Base-by-base conservation (phyloP, 768 basidiomycete species). In the Cystobasidium tubakii region DNA sequence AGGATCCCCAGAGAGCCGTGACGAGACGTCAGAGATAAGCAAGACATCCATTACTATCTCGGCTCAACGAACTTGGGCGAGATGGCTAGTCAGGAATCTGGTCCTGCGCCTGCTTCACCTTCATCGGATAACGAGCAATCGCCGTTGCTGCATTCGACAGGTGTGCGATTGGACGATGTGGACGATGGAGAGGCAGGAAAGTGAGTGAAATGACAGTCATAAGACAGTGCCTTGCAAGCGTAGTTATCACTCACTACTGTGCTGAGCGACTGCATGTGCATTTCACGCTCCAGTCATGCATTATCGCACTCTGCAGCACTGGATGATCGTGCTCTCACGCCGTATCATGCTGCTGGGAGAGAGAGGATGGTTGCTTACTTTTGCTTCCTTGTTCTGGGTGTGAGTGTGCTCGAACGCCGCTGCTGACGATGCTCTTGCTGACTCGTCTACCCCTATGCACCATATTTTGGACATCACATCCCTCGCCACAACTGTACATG, bases 371-470 rank as follows among this genome's bases (percentile, higher is more conserved):
- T 39, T 19, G 66, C 66, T 2, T 67, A 67, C 39, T 9, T 31
- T 12, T 67, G 66, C 25, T 67, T 67, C 44, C 46, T 67, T 2
- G 66, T 67, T 9, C 13, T 67, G 27, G 66, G 66, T 31, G 66
- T 67, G 23, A 44, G 66, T 54, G 3, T 4, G 4, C 46, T 50
- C 46, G 21, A 39, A 15, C 15, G 39, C 6, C 12, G 29, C 23
- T n/a, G n/a, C n/a, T n/a, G 19, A 6, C 54, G 54, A 19, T 23
- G 54, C 54, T 31, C 23, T 4, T 55, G 54, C 54, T 39, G 15
- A n/a, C n/a, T n/a, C n/a, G n/a, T n/a, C n/a, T n/a, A n/a, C n/a
- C n/a, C n/a, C n/a, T n/a, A n/a, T n/a, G 39, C 15, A 15, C 23
- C 65, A 44, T 39, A 66, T 9, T 21, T 63, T 15, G 21, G 9